phyloP scores from a whole-genome alignment of 176 grass and related monocot species.

The Zoysia japonica region DNA sequence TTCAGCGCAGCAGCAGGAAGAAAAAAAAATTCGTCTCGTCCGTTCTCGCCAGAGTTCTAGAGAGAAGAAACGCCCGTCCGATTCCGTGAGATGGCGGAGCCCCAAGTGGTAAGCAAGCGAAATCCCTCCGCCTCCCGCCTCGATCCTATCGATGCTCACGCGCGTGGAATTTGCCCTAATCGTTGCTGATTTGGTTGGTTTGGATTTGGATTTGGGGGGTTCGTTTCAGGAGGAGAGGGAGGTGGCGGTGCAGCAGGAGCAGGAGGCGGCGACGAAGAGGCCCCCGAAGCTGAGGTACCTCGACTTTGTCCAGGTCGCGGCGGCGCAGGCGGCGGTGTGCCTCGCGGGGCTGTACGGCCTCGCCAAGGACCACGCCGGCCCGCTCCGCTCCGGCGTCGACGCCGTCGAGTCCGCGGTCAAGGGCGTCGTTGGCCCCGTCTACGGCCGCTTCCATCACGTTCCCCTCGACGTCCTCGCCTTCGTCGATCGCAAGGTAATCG shows the following conservation, averaged over 20 bases:
- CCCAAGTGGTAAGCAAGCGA: conserved; percentile 26
- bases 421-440: conserved; percentile 57
- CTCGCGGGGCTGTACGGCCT: conserved; percentile 56
- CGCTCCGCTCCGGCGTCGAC: conserved; percentile 64
- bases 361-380: conserved; percentile 79
- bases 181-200: conserved; percentile 12
- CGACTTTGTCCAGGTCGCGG: conserved; percentile 59
- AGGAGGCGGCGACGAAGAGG: conserved; percentile 1
- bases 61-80: background rate
- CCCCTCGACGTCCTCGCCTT: conserved; percentile 73
- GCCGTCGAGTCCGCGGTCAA: conserved; percentile 65
- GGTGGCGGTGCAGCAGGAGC: conserved; percentile 20
- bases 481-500: conserved; percentile 69
- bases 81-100: conserved; percentile 55
- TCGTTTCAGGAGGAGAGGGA: conserved; percentile 35
- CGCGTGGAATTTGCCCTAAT: background rate
- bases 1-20: background rate
- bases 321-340: conserved; percentile 54
- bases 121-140: background rate
- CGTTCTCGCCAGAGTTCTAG: background rate
- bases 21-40: background rate
- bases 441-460: conserved; percentile 45
- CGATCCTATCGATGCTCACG: background rate
- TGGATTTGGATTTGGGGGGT: background rate
- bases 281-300: conserved; percentile 57